phyloP scores from a whole-genome alignment of 345 rosid species.

The Gossypium rotundifolium region DNA sequence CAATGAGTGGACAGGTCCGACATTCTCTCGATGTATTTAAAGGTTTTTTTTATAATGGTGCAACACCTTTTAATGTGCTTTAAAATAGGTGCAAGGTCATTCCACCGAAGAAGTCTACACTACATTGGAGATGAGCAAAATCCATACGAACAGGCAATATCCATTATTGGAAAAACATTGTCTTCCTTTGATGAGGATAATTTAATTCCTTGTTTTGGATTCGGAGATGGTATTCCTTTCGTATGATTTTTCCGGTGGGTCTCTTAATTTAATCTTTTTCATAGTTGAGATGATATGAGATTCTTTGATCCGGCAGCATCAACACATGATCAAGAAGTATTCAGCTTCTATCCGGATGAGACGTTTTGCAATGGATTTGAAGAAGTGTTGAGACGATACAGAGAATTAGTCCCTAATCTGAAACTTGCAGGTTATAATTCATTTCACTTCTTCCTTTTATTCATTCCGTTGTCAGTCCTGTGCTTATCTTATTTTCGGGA shows the following conservation, averaged over 20 bases:
- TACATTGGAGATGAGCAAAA: conserved; percentile 48
- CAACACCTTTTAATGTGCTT: not conserved
- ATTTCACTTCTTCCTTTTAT: not conserved
- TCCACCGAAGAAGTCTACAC: conserved; percentile 60
- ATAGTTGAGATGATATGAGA: not conserved
- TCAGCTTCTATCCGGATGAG: conserved; percentile 46
- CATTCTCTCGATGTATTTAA: not conserved
- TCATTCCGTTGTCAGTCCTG: not conserved
- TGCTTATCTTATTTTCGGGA: not conserved
- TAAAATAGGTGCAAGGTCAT: conserved; percentile 58
- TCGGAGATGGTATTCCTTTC: conserved; percentile 47
- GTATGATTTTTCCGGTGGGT: not conserved
- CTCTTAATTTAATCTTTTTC: not conserved
- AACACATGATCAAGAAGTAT: conserved; percentile 64
- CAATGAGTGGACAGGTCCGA: conserved; percentile 78
- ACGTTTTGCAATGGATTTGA: conserved; percentile 56
- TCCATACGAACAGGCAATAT: conserved; percentile 77
- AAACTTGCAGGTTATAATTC: conserved; percentile 41
- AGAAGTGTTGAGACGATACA: conserved; percentile 46
- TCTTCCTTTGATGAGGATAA: conserved; percentile 76
- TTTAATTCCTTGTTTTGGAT: conserved; percentile 77
- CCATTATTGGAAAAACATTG: conserved; percentile 75
- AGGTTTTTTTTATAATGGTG: not conserved
- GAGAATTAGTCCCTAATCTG: conserved; percentile 48
- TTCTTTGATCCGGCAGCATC: conserved; percentile 37